A percentile compares a stretch with the other conserved stretches of the same genome.
Conservation (phyloP, 106 monocot species). For the Narthecium ossifragum region DNA sequence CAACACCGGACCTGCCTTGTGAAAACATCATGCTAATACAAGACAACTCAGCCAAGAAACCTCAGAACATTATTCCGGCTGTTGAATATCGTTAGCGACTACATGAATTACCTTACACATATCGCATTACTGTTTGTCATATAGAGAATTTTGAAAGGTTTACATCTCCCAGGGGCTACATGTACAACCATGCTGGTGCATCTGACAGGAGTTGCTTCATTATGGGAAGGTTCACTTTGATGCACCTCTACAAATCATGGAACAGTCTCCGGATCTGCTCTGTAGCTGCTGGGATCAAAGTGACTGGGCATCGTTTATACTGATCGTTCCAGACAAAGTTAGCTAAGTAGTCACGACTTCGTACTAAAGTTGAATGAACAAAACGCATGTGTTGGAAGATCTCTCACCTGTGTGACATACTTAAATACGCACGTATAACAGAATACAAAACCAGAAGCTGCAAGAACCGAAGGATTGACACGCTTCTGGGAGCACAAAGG, state of each 20-base stretch:
- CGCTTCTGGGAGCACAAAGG: conserved; percentile 85
- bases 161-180: too few relatives aligned
- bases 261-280: conserved; percentile 84
- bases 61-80: too few relatives aligned
- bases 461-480: conserved; percentile 72
- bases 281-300: conserved; percentile 61
- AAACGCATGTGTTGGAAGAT: not conserved
- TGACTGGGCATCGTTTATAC: conserved; percentile 89
- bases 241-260: conserved; percentile 79
- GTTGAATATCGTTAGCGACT: too few relatives aligned
- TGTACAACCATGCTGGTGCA: too few relatives aligned
- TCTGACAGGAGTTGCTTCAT: too few relatives aligned
- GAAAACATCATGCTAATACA: too few relatives aligned
- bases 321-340: conserved; percentile 17
- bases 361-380: not conserved
- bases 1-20: too few relatives aligned
- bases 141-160: too few relatives aligned
- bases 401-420: conserved; percentile 71
- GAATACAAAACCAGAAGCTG: conserved; percentile 90
- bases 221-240: too few relatives aligned
- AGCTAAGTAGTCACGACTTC: not conserved
- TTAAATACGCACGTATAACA: conserved; percentile 86
- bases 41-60: too few relatives aligned
- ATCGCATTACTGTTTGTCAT: too few relatives aligned
- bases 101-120: too few relatives aligned